Base-by-base conservation (phyloP, 1,284 basidiomycete genomes). In the Ustilago sp. region DNA sequence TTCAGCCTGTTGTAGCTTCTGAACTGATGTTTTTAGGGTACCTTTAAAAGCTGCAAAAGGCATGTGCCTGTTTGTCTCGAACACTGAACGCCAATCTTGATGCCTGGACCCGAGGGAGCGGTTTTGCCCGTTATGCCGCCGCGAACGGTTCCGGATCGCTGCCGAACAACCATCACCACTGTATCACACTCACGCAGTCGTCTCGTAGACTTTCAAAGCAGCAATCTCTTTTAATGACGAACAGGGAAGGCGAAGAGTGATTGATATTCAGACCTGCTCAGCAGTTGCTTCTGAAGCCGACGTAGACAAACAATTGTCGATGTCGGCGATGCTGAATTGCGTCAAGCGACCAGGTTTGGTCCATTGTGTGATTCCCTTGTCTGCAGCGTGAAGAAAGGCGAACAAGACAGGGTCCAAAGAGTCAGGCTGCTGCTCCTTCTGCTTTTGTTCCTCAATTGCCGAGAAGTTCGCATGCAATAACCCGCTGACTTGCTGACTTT, bases 391-490 rank as follows among this genome's bases (percentile, higher is more conserved):
- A 45, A 45, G 15, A 45, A 19, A 19, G 13, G 41, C n/a, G 7
- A 45, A 45, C 28, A 19, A 50, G 48, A n/a, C 15, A 50, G 48
- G 13, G 48, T 28, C 48, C 48, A 32, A 4, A 50, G 31, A 34
- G 31, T 4, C 28, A 50, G 11, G 15, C 48, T 12, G 28, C 45
- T 48, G n/a, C 45, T 28, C 23, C 23, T 28, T 28, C 3, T 28
- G 23, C 23, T 28, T 28, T 19, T 48, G n/a, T 19, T 23, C 19
- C 19, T 48, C n/a, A 48, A 48, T 32, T 50, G 48, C 48, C 48
- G 51, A 38, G n/a, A 35, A 50, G 34, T 38, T 53, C 8, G 34
- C 51, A 53, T 53, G 51, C 50, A 28, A 28, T 28, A 28, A 28
- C 23, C 23, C 23, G 23, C 23, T 28, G 23, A 28, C 23, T 28